Evolutionary conservation across 306 rosid genomes (phyloP).

Genomic region (Oxytropis ochrocephala): DNA sequence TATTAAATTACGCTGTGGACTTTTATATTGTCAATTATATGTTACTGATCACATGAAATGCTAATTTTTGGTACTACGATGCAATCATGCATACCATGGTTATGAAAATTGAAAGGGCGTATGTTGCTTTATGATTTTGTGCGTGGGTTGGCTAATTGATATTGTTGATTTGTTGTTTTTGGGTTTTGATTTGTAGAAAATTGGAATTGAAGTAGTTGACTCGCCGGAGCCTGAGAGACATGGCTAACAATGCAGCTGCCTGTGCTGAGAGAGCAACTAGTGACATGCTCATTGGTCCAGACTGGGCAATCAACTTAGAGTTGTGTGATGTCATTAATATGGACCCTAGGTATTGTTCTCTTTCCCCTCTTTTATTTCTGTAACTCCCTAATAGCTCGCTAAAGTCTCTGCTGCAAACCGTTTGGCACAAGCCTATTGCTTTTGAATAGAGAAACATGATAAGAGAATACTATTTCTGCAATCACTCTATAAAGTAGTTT

Average conservation of each 20-base stretch:
- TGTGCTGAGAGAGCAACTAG: constrained; percentile 94
- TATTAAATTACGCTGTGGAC: neutral
- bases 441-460: neutral
- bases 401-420: neutral
- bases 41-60: neutral
- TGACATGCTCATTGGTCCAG: constrained; percentile 92
- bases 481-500: neutral
- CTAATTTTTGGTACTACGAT: neutral
- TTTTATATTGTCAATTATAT: neutral
- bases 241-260: constrained; percentile 76
- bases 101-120: neutral
- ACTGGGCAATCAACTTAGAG: constrained; percentile 95
- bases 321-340: constrained; percentile 80
- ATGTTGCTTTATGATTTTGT: neutral
- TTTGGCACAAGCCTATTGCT: neutral
- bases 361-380: neutral
- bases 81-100: neutral
- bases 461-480: neutral
- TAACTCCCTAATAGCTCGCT: neutral
- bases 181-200: constrained; percentile 17
- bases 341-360: constrained; percentile 70
- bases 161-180: neutral
- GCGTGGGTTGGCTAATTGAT: constrained; percentile 12
- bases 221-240: constrained; percentile 21
- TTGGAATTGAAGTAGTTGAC: constrained; percentile 17